Evolutionary conservation across 225 moss, liverwort and hornwort genomes (phyloP).

Genomic region (Physcomitrium patens): DNA sequence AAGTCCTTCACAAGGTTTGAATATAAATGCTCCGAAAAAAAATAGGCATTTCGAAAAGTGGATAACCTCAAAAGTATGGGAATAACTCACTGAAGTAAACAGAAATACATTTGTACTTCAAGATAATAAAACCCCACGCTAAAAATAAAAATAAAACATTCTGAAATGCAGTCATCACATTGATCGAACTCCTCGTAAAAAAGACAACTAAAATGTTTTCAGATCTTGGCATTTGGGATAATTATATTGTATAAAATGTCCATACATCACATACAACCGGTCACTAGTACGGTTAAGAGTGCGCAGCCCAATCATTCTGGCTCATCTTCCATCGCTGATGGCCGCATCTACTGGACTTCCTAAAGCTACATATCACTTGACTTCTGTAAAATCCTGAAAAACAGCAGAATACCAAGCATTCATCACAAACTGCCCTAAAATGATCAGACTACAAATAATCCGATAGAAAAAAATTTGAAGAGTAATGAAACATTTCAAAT

Average conservation of each 20-base stretch:
- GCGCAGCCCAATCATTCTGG: not conserved
- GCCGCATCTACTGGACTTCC: not conserved
- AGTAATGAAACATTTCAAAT: not conserved
- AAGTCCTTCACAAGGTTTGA: too few relatives aligned
- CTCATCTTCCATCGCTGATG: not conserved
- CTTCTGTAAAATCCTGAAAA: conserved; percentile 13
- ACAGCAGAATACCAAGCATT: conserved; percentile 4
- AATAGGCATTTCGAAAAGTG: too few relatives aligned
- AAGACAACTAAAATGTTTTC: not conserved
- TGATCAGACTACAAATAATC: not conserved
- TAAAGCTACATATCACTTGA: not conserved
- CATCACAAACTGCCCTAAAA: not conserved
- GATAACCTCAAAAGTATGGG: too few relatives aligned
- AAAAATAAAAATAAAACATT: too few relatives aligned
- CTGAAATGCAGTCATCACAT: too few relatives aligned
- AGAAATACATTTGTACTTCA: too few relatives aligned
- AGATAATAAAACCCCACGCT: too few relatives aligned
- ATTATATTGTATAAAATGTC: not conserved
- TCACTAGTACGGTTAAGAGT: not conserved
- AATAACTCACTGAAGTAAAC: too few relatives aligned
- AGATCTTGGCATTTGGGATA: not conserved
- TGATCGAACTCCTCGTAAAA: too few relatives aligned
- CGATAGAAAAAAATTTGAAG: not conserved
- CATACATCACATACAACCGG: not conserved
- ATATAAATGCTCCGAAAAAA: too few relatives aligned